A percentile compares a stretch with the other conserved stretches of the same genome.
Conservation (phyloP, 2,329 filamentous ascomycete species). For the Clonostachys solani region DNA sequence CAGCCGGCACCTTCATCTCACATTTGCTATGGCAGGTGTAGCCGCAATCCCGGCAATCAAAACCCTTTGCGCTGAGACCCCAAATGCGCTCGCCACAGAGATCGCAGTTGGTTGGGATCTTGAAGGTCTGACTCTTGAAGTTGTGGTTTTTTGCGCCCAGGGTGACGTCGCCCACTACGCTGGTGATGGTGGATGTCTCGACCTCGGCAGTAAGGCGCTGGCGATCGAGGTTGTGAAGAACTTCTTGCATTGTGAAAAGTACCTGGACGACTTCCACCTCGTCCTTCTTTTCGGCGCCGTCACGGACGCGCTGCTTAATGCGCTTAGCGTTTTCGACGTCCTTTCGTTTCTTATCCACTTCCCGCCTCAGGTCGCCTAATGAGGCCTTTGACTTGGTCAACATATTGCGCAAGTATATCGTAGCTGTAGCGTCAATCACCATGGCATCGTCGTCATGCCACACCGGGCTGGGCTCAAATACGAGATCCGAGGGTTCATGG, state of each 20-base stretch:
- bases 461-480: slow-evolving; percentile 90
- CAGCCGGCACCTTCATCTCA: slow-evolving; percentile 96
- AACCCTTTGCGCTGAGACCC: slow-evolving; percentile 94
- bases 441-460: slow-evolving; percentile 94
- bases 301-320: slow-evolving; percentile 70
- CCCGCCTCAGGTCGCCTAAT: slow-evolving; percentile 72
- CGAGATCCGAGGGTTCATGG: slow-evolving; percentile 79
- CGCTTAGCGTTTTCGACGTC: slow-evolving; percentile 78
- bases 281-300: slow-evolving; percentile 83
- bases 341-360: slow-evolving; percentile 79
- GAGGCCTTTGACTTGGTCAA: slow-evolving; percentile 86
- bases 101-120: slow-evolving; percentile 98
- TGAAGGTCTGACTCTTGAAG: slow-evolving; percentile 98
- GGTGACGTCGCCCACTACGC: slow-evolving; percentile 86
- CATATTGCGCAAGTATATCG: slow-evolving; percentile 87
- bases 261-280: slow-evolving; percentile 80
- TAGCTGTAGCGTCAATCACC: slow-evolving; percentile 80
- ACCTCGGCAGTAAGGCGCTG: slow-evolving; percentile 85
- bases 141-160: slow-evolving; percentile 92
- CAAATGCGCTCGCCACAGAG: slow-evolving; percentile 95
- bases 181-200: slow-evolving; percentile 89
- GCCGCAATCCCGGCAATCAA: slow-evolving; percentile 92
- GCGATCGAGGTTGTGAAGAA: slow-evolving; percentile 78
- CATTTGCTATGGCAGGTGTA: slow-evolving; percentile 99
- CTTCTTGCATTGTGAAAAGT: slow-evolving; percentile 82